phyloP scores from a whole-genome alignment of 345 rosid species.

The Lenwebbia sp. region DNA sequence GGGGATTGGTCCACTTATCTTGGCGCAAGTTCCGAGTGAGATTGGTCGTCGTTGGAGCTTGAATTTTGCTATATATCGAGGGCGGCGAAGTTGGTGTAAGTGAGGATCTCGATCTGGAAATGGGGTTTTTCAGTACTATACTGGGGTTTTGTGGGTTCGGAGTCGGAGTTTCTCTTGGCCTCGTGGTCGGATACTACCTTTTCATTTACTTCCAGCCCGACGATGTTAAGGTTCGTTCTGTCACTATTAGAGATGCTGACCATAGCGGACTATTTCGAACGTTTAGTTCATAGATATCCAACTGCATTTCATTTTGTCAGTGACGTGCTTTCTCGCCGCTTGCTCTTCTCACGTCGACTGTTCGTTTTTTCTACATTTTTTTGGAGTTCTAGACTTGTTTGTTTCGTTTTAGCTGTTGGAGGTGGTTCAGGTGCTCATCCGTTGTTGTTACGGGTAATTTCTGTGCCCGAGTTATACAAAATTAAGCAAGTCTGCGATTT shows the following conservation, averaged over 20 bases:
- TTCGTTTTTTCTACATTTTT: background rate
- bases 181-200: conserved; percentile 59
- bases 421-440: background rate
- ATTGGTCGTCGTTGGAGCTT: background rate
- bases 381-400: background rate
- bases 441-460: background rate
- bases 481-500: background rate
- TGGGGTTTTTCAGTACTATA: conserved; percentile 70
- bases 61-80: background rate
- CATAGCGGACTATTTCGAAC: background rate
- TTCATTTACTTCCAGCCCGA: conserved; percentile 70
- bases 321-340: background rate
- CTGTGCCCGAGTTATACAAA: background rate
- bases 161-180: conserved; percentile 68
- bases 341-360: background rate
- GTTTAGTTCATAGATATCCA: background rate
- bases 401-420: background rate
- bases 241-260: background rate
- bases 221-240: conserved; percentile 53
- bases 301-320: background rate
- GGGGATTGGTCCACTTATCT: background rate
- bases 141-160: conserved; percentile 85
- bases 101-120: conserved; percentile 1
- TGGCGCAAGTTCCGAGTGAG: background rate
- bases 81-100: background rate